Conservation (phyloP, 129 eudicot species). For the Escallonia rubra region DNA sequence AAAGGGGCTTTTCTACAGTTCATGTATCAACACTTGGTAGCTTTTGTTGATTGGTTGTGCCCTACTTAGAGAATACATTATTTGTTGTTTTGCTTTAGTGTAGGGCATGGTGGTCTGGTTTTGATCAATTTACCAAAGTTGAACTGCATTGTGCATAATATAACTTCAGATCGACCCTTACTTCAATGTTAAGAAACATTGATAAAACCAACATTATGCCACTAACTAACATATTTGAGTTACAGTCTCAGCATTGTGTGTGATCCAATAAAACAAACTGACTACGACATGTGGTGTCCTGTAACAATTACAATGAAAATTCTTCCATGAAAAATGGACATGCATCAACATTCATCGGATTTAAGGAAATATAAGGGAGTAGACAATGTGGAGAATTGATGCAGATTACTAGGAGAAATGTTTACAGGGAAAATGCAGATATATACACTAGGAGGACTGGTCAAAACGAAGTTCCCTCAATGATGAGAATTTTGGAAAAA, state of each 20-base stretch:
- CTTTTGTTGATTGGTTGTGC: constrained; percentile 26
- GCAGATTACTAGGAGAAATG: too few species aligned
- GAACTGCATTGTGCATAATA: not conserved
- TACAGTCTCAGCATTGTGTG: too few species aligned
- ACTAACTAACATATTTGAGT: not conserved
- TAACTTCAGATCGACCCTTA: not conserved
- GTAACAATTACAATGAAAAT: too few species aligned
- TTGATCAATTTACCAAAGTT: not conserved
- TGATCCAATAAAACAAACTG: too few species aligned
- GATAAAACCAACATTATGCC: not conserved
- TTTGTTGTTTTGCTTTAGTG: constrained; percentile 39
- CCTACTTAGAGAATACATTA: constrained; percentile 41
- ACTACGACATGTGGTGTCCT: too few species aligned
- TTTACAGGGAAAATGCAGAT: too few species aligned
- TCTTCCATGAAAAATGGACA: too few species aligned
- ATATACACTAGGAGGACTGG: too few species aligned
- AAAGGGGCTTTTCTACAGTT: constrained; percentile 23
- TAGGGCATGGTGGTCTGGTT: constrained; percentile 38
- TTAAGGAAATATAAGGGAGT: too few species aligned
- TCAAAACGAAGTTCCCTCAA: too few species aligned
- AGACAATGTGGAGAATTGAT: too few species aligned
- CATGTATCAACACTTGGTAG: constrained; percentile 1
- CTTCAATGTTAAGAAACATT: not conserved
- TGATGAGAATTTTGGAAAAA: too few species aligned
- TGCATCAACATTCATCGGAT: not conserved